Evolutionary conservation across 495 filamentous ascomycete genomes (phyloP).

Genomic region (Arthonia radiata): DNA sequence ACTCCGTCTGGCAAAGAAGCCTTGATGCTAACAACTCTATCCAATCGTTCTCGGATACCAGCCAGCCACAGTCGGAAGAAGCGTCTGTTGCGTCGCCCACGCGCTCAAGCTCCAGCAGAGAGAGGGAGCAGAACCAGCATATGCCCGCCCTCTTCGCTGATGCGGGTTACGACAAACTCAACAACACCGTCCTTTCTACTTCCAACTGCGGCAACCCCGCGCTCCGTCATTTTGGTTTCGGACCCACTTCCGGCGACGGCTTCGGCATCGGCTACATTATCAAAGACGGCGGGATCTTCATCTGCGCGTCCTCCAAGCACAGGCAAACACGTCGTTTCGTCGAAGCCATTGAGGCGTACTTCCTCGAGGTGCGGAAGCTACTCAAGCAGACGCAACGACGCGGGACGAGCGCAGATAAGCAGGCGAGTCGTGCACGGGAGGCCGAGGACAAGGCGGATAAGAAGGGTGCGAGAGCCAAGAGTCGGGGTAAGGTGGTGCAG

Average conservation of each 20-base stretch:
- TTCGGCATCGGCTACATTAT: conserved; percentile 99
- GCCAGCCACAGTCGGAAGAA: conserved; percentile 13
- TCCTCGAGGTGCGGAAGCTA: conserved; percentile 71
- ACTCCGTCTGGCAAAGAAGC: conserved; percentile 73
- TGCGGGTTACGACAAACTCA: conserved; percentile 76
- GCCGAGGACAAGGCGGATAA: conserved; percentile 28
- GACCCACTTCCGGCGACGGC: conserved; percentile 77
- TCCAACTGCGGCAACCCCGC: conserved; percentile 98
- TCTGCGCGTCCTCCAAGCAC: conserved; percentile 82
- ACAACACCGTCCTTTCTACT: conserved; percentile 81
- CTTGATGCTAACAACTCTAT: neutral
- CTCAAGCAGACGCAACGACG: conserved; percentile 39
- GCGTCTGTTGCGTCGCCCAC: conserved; percentile 2
- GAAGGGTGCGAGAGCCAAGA: conserved; percentile 20
- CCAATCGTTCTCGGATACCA: conserved; percentile 6
- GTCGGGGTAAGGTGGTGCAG: conserved; percentile 28
- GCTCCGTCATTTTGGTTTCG: conserved; percentile 91
- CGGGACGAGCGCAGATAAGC: conserved; percentile 21
- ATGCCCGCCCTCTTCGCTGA: conserved; percentile 74
- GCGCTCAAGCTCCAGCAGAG: conserved; percentile 12
- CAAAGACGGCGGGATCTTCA: conserved; percentile 80
- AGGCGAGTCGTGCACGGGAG: conserved; percentile 39
- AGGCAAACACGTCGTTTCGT: conserved; percentile 77
- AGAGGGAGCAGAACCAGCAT: conserved; percentile 13
- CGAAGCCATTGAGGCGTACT: conserved; percentile 68